Evolutionary conservation across 208 protist species (phyloP).

Genomic region (Leishmania braziliensis): DNA sequence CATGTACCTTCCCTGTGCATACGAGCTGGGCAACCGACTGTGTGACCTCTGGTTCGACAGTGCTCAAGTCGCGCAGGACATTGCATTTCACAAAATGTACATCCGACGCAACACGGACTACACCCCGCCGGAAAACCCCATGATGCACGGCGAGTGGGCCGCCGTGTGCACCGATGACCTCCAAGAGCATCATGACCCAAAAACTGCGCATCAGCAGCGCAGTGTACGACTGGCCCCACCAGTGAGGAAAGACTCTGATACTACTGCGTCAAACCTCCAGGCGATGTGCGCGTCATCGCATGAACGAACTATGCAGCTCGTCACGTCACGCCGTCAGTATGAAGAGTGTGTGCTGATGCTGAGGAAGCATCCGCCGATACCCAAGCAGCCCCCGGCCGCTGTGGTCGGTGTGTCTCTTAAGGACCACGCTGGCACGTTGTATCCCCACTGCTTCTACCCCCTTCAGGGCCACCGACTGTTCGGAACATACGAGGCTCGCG

Average conservation of each 20-base stretch:
- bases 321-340: conserved; percentile 3
- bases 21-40: conserved; percentile 49
- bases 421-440: background rate
- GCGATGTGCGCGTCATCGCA: background rate
- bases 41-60: conserved; percentile 54
- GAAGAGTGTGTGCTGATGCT: background rate
- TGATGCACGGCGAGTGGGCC: conserved; percentile 16
- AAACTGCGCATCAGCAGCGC: background rate
- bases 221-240: conserved; percentile 17
- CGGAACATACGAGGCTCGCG: conserved; percentile 27
- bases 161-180: conserved; percentile 23
- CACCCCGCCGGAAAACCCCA: conserved; percentile 24
- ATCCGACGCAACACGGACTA: conserved; percentile 22
- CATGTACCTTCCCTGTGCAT: conserved; percentile 29
- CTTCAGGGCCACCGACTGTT: conserved; percentile 23
- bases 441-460: conserved; percentile 23
- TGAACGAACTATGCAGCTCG: conserved; percentile 8
- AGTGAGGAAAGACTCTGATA: background rate
- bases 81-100: conserved; percentile 15
- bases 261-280: background rate
- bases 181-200: background rate
- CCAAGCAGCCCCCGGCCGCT: background rate
- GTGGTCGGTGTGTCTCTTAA: conserved; percentile 5
- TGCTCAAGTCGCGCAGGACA: conserved; percentile 17
- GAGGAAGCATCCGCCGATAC: background rate